These are phyloP conservation scores for Cyphellophora europaea DNA, from an alignment of 2,329 filamentous ascomycete species.

Conservation along the genomic window DNA sequence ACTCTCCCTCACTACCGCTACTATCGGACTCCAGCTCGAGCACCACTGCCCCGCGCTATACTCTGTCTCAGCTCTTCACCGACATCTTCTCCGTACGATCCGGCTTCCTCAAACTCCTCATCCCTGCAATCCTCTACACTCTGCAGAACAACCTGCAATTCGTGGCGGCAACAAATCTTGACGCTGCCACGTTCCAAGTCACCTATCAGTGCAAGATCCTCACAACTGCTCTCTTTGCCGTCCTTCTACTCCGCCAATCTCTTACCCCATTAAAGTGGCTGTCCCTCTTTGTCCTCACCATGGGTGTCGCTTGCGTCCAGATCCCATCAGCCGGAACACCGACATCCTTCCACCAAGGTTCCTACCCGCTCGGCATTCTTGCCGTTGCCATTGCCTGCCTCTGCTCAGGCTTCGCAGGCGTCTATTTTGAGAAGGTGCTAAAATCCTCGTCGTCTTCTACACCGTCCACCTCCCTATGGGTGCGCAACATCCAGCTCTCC, in stretches of 20 bases:
- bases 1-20: constrained; percentile 3
- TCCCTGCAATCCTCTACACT: constrained; percentile 81
- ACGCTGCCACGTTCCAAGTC: constrained; percentile 86
- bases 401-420: constrained; percentile 74
- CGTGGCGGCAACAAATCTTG: constrained; percentile 78
- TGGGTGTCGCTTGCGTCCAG: constrained; percentile 78
- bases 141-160: constrained; percentile 88
- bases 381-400: constrained; percentile 70
- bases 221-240: constrained; percentile 78
- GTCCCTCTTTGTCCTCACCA: constrained; percentile 67
- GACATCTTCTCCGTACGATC: constrained; percentile 81
- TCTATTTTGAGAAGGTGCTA: constrained; percentile 64
- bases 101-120: constrained; percentile 68
- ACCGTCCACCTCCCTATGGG: constrained; percentile 74
- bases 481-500: constrained; percentile 85
- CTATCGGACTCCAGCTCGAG: constrained; percentile 15
- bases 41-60: constrained; percentile 43
- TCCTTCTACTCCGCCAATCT: constrained; percentile 62
- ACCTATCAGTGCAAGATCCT: constrained; percentile 92
- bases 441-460: constrained; percentile 58
- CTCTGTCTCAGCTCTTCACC: constrained; percentile 70
- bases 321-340: constrained; percentile 55
- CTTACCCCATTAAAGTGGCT: constrained; percentile 69
- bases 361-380: constrained; percentile 39
- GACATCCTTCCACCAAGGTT: constrained; percentile 45